Evolutionary conservation across 2,329 filamentous ascomycete species (phyloP).

Genomic region (Colletotrichum agaves): DNA sequence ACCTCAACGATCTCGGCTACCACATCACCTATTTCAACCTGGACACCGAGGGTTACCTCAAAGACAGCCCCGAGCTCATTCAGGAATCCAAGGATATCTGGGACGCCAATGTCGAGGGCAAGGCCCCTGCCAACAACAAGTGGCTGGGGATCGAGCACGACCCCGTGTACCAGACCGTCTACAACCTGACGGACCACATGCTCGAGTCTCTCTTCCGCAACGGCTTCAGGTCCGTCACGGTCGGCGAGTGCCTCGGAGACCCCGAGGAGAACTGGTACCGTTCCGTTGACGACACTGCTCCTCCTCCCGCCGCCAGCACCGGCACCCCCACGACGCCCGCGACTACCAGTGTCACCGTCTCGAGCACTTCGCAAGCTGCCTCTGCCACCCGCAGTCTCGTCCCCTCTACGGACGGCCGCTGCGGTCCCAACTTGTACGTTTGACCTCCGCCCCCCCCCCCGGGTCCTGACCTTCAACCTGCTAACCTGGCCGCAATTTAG

Average conservation of each 20-base stretch:
- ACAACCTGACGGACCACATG: conserved; percentile 52
- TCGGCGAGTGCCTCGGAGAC: conserved; percentile 66
- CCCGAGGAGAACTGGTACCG: conserved; percentile 65
- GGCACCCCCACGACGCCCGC: neutral
- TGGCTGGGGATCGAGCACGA: conserved; percentile 50
- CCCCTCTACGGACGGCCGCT: conserved; percentile 42
- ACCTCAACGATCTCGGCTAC: conserved; percentile 46
- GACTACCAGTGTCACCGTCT: neutral
- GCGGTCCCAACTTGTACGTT: conserved; percentile 39
- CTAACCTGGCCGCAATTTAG: no score
- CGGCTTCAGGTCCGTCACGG: conserved; percentile 56
- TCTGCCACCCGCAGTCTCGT: conserved; percentile 32
- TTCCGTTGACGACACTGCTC: conserved; percentile 37
- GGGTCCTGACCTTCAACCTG: no score
- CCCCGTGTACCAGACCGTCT: conserved; percentile 53
- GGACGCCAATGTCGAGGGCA: conserved; percentile 47
- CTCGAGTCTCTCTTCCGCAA: conserved; percentile 49
- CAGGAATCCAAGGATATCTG: conserved; percentile 50
- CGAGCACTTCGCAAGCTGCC: conserved; percentile 17
- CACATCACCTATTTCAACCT: conserved; percentile 51
- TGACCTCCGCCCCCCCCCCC: no score
- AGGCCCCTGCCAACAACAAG: conserved; percentile 42
- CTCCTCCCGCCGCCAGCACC: neutral
- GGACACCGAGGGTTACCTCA: conserved; percentile 49
- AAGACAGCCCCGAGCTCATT: conserved; percentile 46